phyloP scores from a whole-genome alignment of 805 yeast species.

The Starmerella cellae region DNA sequence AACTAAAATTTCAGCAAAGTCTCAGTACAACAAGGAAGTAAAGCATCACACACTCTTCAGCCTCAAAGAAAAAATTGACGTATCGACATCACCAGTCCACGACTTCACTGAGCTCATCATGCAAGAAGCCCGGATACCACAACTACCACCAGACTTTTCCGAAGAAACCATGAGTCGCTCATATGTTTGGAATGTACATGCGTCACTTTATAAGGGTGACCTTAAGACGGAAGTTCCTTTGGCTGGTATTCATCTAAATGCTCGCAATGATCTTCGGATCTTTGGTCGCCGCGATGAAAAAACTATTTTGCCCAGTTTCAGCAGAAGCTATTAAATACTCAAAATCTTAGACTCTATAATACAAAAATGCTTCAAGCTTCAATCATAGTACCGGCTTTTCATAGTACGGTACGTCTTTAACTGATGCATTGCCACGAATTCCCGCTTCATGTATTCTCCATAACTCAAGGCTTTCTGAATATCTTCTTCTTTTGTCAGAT shows the following conservation, averaged over 20 bases:
- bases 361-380: not conserved
- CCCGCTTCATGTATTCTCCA: conserved; percentile 31
- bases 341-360: too few species aligned
- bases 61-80: conserved; percentile 1
- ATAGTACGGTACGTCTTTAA: conserved; percentile 28
- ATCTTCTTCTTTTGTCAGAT: conserved; percentile 19
- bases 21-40: conserved; percentile 3
- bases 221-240: not conserved
- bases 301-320: conserved; percentile 2
- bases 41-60: conserved; percentile 6
- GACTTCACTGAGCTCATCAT: conserved; percentile 4
- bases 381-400: conserved; percentile 24
- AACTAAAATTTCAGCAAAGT: conserved; percentile 6
- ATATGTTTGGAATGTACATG: conserved; percentile 9
- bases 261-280: conserved; percentile 2
- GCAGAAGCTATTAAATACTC: not conserved
- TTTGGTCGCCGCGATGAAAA: conserved; percentile 1
- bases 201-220: conserved; percentile 4
- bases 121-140: conserved; percentile 6
- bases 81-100: conserved; percentile 1
- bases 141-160: conserved; percentile 8
- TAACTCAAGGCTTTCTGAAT: conserved; percentile 25
- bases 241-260: conserved; percentile 5
- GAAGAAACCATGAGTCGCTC: conserved; percentile 6
- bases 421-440: conserved; percentile 28